phyloP scores from a whole-genome alignment of 2,329 filamentous ascomycete species.

The Alternaria sp. region DNA sequence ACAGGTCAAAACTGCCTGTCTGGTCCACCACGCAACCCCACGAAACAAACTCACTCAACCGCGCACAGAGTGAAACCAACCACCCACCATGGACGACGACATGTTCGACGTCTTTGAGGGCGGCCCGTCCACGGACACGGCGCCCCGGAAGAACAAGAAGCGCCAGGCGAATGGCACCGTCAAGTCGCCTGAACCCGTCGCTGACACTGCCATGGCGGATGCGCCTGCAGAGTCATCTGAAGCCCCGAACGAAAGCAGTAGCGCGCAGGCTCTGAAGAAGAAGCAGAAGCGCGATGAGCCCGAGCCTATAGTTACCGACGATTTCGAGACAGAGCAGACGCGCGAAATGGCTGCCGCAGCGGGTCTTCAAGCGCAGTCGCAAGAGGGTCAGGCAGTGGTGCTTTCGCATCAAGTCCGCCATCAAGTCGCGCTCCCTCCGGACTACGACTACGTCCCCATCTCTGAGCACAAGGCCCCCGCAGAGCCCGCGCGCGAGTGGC shows the following conservation, averaged over 20 bases:
- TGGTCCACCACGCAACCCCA: neutral
- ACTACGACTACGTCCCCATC: slow-evolving; percentile 94
- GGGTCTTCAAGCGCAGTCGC: slow-evolving; percentile 67
- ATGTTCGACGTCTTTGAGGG: slow-evolving; percentile 55
- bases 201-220: slow-evolving; percentile 56
- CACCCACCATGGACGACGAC: slow-evolving; percentile 50
- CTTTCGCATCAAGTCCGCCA: slow-evolving; percentile 98
- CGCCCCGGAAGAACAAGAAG: slow-evolving; percentile 73
- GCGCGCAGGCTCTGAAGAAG: slow-evolving; percentile 58
- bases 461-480: slow-evolving; percentile 91
- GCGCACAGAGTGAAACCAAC: neutral
- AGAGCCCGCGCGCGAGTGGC: slow-evolving; percentile 81
- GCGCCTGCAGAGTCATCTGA: slow-evolving; percentile 40
- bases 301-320: slow-evolving; percentile 86
- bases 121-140: slow-evolving; percentile 31
- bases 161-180: slow-evolving; percentile 81
- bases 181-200: slow-evolving; percentile 58
- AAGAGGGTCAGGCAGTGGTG: slow-evolving; percentile 74
- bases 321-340: slow-evolving; percentile 93
- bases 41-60: neutral
- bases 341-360: slow-evolving; percentile 84
- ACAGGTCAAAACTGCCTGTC: neutral
- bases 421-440: slow-evolving; percentile 91
- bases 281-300: slow-evolving; percentile 70
- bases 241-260: slow-evolving; percentile 32